Percentiles rank a stretch among this genome's conserved stretches.
Conservation (phyloP, 1,284 basidiomycete species). For the Sporisorium scitamineum region DNA sequence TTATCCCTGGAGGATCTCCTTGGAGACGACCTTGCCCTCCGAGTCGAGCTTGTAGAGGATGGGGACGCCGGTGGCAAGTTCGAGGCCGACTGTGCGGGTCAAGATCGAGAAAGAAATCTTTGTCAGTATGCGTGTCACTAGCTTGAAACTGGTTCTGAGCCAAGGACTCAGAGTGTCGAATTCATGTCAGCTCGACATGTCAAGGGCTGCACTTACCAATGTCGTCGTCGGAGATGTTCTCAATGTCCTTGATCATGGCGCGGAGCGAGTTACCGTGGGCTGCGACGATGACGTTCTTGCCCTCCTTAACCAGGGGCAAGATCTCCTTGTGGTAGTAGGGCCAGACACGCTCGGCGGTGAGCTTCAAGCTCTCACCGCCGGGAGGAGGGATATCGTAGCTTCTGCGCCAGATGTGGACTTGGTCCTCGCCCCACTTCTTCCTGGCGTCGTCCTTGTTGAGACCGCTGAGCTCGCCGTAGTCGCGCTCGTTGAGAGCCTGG, state of each 20-base stretch:
- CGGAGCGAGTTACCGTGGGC: conserved; percentile 71
- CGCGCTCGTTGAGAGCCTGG: conserved; percentile 71
- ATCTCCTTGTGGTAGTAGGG: conserved; percentile 71
- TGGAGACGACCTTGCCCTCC: conserved; percentile 66
- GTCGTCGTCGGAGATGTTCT: conserved; percentile 69
- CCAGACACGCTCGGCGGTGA: conserved; percentile 70
- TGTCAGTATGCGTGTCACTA: conserved; percentile 5
- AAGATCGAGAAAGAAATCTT: not conserved
- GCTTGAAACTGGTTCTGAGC: too few relatives aligned
- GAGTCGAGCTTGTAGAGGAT: conserved; percentile 71
- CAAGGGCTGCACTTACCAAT: conserved; percentile 64
- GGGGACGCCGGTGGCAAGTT: conserved; percentile 71
- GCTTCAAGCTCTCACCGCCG: conserved; percentile 70
- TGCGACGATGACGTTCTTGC: conserved; percentile 71
- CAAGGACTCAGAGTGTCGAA: too few relatives aligned
- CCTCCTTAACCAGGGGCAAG: conserved; percentile 68
- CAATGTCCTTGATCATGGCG: conserved; percentile 71
- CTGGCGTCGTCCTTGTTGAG: conserved; percentile 71
- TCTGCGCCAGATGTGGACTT: conserved; percentile 71
- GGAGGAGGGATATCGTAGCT: conserved; percentile 71
- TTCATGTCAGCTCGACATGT: too few relatives aligned
- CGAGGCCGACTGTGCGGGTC: conserved; percentile 63
- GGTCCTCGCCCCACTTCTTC: conserved; percentile 71
- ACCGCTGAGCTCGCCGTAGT: conserved; percentile 71
- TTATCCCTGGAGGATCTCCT: conserved; percentile 63